Evolutionary conservation across 2,329 filamentous ascomycete genomes (phyloP).

Genomic region (Pleurostoma richardsiae): DNA sequence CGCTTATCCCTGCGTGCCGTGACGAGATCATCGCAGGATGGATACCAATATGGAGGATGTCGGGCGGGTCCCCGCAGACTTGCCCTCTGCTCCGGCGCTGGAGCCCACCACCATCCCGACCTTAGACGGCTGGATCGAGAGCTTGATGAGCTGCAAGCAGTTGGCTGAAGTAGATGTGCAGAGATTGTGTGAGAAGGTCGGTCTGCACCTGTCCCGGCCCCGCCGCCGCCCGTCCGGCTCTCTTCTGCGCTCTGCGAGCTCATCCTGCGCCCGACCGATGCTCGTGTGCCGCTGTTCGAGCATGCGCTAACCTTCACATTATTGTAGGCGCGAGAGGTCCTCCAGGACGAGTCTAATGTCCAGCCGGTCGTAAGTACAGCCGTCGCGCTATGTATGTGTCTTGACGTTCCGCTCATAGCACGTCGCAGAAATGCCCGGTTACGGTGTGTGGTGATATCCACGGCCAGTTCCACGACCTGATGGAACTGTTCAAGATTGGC

Average conservation of each 20-base stretch:
- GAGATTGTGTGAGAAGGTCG: conserved; percentile 94
- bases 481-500: conserved; percentile 99
- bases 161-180: conserved; percentile 91
- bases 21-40: conserved; percentile 47
- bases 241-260: background rate
- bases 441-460: conserved; percentile 99
- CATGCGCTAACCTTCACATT: conserved; percentile 3
- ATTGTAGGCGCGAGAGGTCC: conserved; percentile 80
- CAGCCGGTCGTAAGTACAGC: conserved; percentile 80
- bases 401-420: conserved; percentile 18
- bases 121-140: conserved; percentile 97
- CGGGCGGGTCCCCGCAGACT: conserved; percentile 74
- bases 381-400: too few species aligned
- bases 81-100: conserved; percentile 60
- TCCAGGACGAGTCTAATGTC: conserved; percentile 97
- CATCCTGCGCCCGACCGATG: too few species aligned
- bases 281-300: conserved; percentile 19
- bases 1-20: conserved; percentile 2
- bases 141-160: conserved; percentile 98
- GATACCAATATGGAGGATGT: conserved; percentile 99
- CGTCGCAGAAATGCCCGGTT: conserved; percentile 84
- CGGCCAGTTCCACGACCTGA: conserved; percentile 97
- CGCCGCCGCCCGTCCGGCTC: too few species aligned
- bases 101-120: conserved; percentile 90
- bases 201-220: conserved; percentile 15